Evolutionary conservation across 2,329 filamentous ascomycete species (phyloP), one percentile per base, ranked within the genome.

Genomic region (Fusarium succisae): DNA sequence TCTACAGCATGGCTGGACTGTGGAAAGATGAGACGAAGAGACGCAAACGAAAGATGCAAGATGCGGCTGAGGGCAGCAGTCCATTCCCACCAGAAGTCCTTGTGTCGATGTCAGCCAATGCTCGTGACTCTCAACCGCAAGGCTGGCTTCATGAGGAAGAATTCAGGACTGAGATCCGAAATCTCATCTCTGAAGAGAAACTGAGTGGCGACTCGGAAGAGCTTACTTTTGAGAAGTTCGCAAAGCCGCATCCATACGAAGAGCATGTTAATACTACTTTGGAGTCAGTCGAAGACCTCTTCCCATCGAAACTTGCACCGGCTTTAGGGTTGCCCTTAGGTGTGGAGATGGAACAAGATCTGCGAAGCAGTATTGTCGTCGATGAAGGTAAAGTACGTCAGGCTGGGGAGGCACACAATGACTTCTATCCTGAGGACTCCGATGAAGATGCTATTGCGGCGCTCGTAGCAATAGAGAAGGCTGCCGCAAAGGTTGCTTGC

Each of bases 71-170:
- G 38, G 90, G 87, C 10, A 94, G 90, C 77, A 96, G 89, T 70
- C 93, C 94, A 0, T 98, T 98, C 73, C 91, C 93, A 5, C 86
- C 91, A 0, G 95, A 98, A 75, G 94, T 91, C 9, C 84, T 98
- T 66, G 89, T 97, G 8, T 94, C 94, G 6, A 97, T 98, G 91
- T 97, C 95, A 44, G 94, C 94, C 11, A 93, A 96, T 81, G 86
- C 91, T 38, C 89, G 95, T 60, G 88, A 93, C 68, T 90, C 90
- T 6, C 88, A 91, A 44, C 87, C 90, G n/a, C 90, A 91, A n/a
- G 92, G 91, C 1, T 99, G 96, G 96, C 92, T 98, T 63, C 95
- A 98, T 75, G 96, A 98, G 80, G 91, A 94, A 53, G 95, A 98
- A 78, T 96, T 92, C 78, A 86, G 90, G 38, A 85, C 91, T 48